Evolutionary conservation across 225 moss, liverwort and hornwort species (phyloP), one percentile per base, ranked within the genome.

Genomic region (Lunularia cruciata): DNA sequence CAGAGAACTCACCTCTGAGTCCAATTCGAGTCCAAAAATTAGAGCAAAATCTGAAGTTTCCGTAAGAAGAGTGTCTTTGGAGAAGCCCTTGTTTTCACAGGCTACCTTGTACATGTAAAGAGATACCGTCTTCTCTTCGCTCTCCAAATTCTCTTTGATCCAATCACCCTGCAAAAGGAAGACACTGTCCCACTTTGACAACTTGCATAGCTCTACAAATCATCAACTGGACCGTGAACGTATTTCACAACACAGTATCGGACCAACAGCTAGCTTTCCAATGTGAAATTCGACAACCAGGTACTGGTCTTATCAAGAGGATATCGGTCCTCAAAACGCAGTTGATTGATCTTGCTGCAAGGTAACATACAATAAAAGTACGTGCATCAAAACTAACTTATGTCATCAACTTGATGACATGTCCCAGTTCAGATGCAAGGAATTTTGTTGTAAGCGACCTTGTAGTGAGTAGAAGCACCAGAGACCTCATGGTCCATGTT

Each of bases 31-130:
- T 67, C 93, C 98, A 70, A 91, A 91, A 67, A 98, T 79, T 55
- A 98, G 76, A 25, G 91, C 89, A 70, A 93, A 98, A 67, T 98
- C 89, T 63, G 90, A 98, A 20, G 98, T 93, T 76, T 98, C 89
- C 31, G 89, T 91, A 60, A 98, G 57, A 69, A 98, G 89, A 56
- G 77, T 78, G 65, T 98, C 98, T 73, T 88, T 93, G 40, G 93
- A 85, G 74, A 82, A 76, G 48, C 98, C 98, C 81, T 81, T 55
- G 61, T 93, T 98, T 80, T 91, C 85, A 83, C 98, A 98, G 40
- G 72, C 84, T 32, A 98, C 98, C 78, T 85, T 93, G 81, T 98
- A 98, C 89, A 93, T 85, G 67, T 72, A 98, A 26, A 98, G 79
- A 25, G 76, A 62, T 48, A 91, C 77, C 72, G 86, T 86, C 78